phyloP scores from a whole-genome alignment of 179 eudicot species.

The Gypsophila paniculata region DNA sequence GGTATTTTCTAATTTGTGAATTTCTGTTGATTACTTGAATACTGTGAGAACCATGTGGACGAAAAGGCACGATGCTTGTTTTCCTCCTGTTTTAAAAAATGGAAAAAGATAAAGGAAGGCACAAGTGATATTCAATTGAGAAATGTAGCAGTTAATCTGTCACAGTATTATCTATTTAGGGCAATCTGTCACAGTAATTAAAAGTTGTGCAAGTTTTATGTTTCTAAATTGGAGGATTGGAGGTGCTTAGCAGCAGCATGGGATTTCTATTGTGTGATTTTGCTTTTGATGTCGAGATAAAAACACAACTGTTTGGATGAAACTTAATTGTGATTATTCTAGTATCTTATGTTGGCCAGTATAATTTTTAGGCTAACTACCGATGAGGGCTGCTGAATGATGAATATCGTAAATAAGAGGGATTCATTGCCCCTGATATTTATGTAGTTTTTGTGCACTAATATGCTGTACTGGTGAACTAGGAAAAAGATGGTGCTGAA shows the following conservation, averaged over 20 bases:
- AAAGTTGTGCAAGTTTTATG: not conserved
- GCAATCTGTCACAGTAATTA: not conserved
- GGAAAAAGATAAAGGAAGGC: too few relatives aligned
- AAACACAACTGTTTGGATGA: too few relatives aligned
- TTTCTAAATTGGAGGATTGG: not conserved
- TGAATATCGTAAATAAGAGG: not conserved
- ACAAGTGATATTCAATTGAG: not conserved
- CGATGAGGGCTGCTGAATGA: not conserved
- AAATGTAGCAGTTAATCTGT: not conserved
- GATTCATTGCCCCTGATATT: not conserved
- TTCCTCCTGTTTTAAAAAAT: not conserved
- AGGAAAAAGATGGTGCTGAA: conserved; percentile 59
- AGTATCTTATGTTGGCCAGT: not conserved
- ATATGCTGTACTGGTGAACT: conserved; percentile 21
- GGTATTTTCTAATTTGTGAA: not conserved
- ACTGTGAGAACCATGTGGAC: not conserved
- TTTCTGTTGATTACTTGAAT: not conserved
- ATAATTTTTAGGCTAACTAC: conserved; percentile 1
- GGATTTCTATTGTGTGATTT: not conserved
- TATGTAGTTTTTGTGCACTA: conserved; percentile 1
- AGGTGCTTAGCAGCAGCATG: not conserved
- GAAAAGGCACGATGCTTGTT: not conserved
- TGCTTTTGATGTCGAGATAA: not conserved
- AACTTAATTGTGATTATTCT: not conserved
- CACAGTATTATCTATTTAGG: not conserved